phyloP scores from a whole-genome alignment of 768 basidiomycete species.

The Multifurca ochricompacta region DNA sequence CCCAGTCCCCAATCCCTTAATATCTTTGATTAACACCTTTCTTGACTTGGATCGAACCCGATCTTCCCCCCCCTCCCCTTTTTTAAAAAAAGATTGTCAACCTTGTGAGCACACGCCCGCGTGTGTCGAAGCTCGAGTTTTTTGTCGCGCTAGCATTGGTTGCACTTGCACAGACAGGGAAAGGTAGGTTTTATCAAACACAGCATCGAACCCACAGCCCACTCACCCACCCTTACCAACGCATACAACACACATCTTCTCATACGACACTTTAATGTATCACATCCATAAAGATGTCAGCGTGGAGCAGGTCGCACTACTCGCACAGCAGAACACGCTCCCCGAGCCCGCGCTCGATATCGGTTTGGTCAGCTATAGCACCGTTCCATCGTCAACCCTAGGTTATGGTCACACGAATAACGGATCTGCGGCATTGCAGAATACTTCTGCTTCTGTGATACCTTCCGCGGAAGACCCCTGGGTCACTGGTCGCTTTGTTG shows the following conservation, averaged over 20 bases:
- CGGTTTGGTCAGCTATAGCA: constrained; percentile 36
- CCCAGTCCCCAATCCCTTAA: too few relatives aligned
- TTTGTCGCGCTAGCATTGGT: constrained; percentile 86
- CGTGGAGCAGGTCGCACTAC: constrained; percentile 71
- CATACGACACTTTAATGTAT: too few relatives aligned
- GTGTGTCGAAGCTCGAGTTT: constrained; percentile 85
- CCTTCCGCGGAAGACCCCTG: constrained; percentile 12
- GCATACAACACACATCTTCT: too few relatives aligned
- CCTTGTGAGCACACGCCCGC: constrained; percentile 70
- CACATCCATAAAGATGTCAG: constrained; percentile 48
- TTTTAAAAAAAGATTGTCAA: constrained; percentile 69
- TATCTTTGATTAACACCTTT: too few relatives aligned
- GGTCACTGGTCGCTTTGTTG: constrained; percentile 13
- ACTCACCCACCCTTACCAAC: too few relatives aligned
- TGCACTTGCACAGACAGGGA: constrained; percentile 74
- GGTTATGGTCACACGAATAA: not conserved
- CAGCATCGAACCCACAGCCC: not conserved
- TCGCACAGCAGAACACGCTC: constrained; percentile 70
- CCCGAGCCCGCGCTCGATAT: constrained; percentile 70
- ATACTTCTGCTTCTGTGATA: not conserved
- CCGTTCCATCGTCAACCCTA: constrained; percentile 35
- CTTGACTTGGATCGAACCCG: too few relatives aligned
- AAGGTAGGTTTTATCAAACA: constrained; percentile 41
- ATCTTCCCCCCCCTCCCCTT: not conserved
- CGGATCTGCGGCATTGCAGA: not conserved